phyloP scores from a whole-genome alignment of 352 stramenopile genomes.

The Pythium coloratum region DNA sequence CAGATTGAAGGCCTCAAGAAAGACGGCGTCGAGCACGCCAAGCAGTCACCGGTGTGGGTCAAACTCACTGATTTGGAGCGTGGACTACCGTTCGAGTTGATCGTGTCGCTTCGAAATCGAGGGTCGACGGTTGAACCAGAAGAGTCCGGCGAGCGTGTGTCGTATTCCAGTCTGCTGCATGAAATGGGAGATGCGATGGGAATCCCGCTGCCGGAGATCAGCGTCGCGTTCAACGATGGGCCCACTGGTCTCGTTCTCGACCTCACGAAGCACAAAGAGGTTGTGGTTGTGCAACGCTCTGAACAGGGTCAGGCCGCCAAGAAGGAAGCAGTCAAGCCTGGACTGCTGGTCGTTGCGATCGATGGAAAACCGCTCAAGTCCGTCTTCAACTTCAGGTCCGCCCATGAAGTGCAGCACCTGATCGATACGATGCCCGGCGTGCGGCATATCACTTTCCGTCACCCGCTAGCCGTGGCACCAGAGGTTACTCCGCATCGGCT shows the following conservation, averaged over 20 bases:
- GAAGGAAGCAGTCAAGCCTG: constrained; percentile 72
- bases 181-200: constrained; percentile 73
- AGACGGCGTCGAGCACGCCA: constrained; percentile 55
- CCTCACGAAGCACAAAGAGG: constrained; percentile 37
- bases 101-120: constrained; percentile 80
- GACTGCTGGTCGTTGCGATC: constrained; percentile 72
- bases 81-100: constrained; percentile 68
- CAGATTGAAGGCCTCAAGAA: constrained; percentile 64
- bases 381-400: constrained; percentile 51
- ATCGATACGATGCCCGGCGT: constrained; percentile 51
- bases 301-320: constrained; percentile 47
- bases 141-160: constrained; percentile 32
- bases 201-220: constrained; percentile 84
- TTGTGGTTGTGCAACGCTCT: constrained; percentile 22
- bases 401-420: constrained; percentile 48
- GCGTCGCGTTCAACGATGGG: constrained; percentile 61
- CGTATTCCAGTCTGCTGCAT: constrained; percentile 56
- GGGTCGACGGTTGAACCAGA: constrained; percentile 53
- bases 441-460: constrained; percentile 79
- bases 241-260: constrained; percentile 67
- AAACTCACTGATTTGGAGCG: constrained; percentile 62
- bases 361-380: constrained; percentile 59
- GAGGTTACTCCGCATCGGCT: constrained; percentile 56
- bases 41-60: constrained; percentile 63
- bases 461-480: constrained; percentile 54